Percentiles rank a stretch among this genome's conserved stretches.
Evolutionary conservation across 2,329 filamentous ascomycete genomes (phyloP).

Genomic region (Aspergillus sergii): DNA sequence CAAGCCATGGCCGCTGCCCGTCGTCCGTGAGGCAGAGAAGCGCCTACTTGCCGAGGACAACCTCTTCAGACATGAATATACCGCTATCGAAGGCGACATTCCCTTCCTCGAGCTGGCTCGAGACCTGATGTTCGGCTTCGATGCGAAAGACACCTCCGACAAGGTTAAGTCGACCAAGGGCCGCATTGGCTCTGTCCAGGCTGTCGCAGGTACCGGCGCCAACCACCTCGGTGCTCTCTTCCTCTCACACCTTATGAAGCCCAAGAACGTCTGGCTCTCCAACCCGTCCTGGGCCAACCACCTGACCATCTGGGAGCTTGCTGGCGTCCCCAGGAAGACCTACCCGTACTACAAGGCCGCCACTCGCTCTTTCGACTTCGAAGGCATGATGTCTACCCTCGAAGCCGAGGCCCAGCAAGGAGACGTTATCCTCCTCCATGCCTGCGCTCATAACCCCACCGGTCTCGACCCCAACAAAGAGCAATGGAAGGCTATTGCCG

Average conservation of each 20-base stretch:
- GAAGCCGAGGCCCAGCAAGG: conserved; percentile 80
- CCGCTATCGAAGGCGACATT: conserved; percentile 84
- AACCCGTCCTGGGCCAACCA: conserved; percentile 98
- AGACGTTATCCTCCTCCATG: conserved; percentile 86
- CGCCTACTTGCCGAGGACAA: conserved; percentile 79
- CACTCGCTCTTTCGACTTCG: conserved; percentile 46
- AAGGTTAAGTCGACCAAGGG: conserved; percentile 40
- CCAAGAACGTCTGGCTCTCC: conserved; percentile 79
- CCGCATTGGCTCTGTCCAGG: conserved; percentile 73
- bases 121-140: conserved; percentile 72
- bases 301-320: conserved; percentile 80
- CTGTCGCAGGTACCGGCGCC: conserved; percentile 94
- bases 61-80: conserved; percentile 93
- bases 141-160: conserved; percentile 56
- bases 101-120: conserved; percentile 84
- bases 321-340: conserved; percentile 75
- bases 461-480: conserved; percentile 89
- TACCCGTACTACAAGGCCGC: conserved; percentile 90
- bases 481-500: conserved; percentile 88
- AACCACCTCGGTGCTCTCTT: conserved; percentile 91
- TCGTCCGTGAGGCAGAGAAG: conserved; percentile 79
- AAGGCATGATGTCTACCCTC: conserved; percentile 74
- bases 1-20: conserved; percentile 94
- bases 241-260: conserved; percentile 81
- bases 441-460: conserved; percentile 97